Percentiles rank a stretch among this genome's conserved stretches.
phyloP scores from a whole-genome alignment of 2,329 filamentous ascomycete species.

The Diplodia intermedia region DNA sequence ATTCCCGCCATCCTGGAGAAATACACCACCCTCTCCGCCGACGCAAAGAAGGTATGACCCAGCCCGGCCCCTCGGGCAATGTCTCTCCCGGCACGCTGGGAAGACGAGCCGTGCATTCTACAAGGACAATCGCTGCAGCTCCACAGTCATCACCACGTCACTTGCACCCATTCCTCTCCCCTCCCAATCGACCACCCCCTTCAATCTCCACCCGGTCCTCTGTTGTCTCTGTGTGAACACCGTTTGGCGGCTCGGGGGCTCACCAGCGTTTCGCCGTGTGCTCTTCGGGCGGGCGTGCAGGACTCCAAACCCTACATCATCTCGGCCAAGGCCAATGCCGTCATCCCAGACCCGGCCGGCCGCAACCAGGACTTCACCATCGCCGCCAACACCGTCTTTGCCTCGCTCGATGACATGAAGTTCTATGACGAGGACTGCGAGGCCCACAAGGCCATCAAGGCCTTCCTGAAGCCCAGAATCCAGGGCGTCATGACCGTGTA shows the following conservation, averaged over 20 bases:
- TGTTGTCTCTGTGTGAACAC: neutral
- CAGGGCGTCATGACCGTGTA: slow-evolving; percentile 35
- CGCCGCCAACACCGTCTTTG: slow-evolving; percentile 66
- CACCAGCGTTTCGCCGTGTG: neutral
- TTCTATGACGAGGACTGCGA: slow-evolving; percentile 68
- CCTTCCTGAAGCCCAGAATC: slow-evolving; percentile 40
- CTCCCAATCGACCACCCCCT: neutral
- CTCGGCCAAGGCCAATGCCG: slow-evolving; percentile 59
- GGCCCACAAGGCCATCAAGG: slow-evolving; percentile 58
- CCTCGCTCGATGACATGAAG: slow-evolving; percentile 68
- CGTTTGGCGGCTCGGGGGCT: neutral
- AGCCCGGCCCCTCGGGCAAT: neutral
- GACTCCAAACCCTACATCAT: slow-evolving; percentile 73
- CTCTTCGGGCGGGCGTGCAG: slow-evolving; percentile 48
- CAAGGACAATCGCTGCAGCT: slow-evolving; percentile 21
- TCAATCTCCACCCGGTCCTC: slow-evolving; percentile 6
- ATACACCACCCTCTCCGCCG: slow-evolving; percentile 44
- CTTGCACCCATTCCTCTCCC: neutral
- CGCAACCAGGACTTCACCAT: slow-evolving; percentile 70
- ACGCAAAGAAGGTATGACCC: slow-evolving; percentile 45
- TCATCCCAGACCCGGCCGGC: slow-evolving; percentile 56
- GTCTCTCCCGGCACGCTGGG: slow-evolving; percentile 15
- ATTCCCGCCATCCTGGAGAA: slow-evolving; percentile 43
- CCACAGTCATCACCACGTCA: slow-evolving; percentile 18
- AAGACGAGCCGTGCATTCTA: slow-evolving; percentile 4